These are phyloP conservation scores for Pontederia crassipes DNA, from an alignment of 176 grass and related monocot genomes.

Conservation along the genomic window DNA sequence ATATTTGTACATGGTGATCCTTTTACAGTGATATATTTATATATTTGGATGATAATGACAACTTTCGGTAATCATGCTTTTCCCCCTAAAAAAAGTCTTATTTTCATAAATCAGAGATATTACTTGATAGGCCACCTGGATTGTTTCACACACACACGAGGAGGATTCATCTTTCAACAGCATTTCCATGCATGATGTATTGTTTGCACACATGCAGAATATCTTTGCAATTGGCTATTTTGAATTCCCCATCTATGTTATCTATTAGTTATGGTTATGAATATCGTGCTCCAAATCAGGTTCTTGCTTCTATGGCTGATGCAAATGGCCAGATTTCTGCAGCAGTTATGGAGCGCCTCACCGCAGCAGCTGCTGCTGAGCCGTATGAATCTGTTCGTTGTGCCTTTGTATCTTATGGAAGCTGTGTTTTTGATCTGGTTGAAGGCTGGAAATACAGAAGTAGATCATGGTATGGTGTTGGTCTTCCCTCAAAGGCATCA, in stretches of 20 bases:
- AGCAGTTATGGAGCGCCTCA: conserved; percentile 86
- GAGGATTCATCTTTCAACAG: too few species aligned
- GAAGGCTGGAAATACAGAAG: conserved; percentile 97
- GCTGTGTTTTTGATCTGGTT: conserved; percentile 63
- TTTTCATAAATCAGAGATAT: too few species aligned
- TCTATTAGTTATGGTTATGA: conserved; percentile 26
- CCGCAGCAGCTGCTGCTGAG: conserved; percentile 90
- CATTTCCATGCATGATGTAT: too few species aligned
- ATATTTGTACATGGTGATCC: too few species aligned
- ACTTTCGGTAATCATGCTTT: too few species aligned
- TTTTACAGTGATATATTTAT: too few species aligned
- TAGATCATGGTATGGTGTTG: conserved; percentile 89
- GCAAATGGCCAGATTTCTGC: conserved; percentile 94
- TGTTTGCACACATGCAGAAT: too few species aligned
- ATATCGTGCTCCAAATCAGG: conserved; percentile 42
- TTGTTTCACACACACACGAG: too few species aligned
- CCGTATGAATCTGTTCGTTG: conserved; percentile 93
- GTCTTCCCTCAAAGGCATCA: conserved; percentile 59
- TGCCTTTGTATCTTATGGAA: conserved; percentile 95
- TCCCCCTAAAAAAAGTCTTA: too few species aligned
- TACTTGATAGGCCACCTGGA: too few species aligned
- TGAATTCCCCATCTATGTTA: conserved; percentile 23
- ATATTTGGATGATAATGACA: too few species aligned
- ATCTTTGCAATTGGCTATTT: neutral
- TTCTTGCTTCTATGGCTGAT: conserved; percentile 96